phyloP scores from a whole-genome alignment of 1,139 yeast species.

The Pneumocystis jirovecii region DNA sequence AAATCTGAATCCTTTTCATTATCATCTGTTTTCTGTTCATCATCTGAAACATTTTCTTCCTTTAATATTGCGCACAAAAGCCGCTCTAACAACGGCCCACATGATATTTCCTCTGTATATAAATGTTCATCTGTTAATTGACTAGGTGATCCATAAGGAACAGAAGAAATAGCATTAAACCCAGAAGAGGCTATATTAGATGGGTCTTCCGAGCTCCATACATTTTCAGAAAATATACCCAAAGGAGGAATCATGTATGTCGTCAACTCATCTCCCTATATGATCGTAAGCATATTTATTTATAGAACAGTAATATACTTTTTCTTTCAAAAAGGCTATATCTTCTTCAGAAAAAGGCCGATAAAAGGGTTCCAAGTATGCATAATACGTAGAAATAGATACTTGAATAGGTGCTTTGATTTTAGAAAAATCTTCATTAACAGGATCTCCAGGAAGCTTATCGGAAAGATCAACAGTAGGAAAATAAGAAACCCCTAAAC shows the following conservation, averaged over 20 bases:
- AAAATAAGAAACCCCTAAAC: constrained; percentile 78
- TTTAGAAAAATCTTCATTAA: constrained; percentile 72
- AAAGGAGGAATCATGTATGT: constrained; percentile 55
- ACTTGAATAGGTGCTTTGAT: constrained; percentile 85
- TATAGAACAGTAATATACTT: constrained; percentile 34
- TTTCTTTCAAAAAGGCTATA: constrained; percentile 52
- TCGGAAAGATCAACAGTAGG: constrained; percentile 67
- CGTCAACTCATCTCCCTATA: constrained; percentile 17
- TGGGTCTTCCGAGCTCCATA: constrained; percentile 72
- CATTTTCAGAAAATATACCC: constrained; percentile 66
- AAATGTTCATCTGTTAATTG: constrained; percentile 47
- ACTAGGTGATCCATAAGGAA: constrained; percentile 36
- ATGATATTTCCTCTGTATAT: constrained; percentile 61
- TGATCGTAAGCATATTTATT: background rate
- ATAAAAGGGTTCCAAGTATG: constrained; percentile 75
- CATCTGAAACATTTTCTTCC: constrained; percentile 25
- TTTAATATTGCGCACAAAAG: constrained; percentile 64
- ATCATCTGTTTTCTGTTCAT: constrained; percentile 3
- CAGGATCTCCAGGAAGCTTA: constrained; percentile 73
- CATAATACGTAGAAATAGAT: constrained; percentile 74
- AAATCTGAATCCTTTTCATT: constrained; percentile 10
- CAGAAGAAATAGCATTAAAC: constrained; percentile 6
- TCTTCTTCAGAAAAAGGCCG: constrained; percentile 69
- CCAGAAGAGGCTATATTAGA: constrained; percentile 4
- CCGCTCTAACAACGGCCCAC: constrained; percentile 86